These are phyloP conservation scores for Zygosaccharomyces siamensis DNA, from an alignment of 805 yeast species.

Conservation along the genomic window DNA sequence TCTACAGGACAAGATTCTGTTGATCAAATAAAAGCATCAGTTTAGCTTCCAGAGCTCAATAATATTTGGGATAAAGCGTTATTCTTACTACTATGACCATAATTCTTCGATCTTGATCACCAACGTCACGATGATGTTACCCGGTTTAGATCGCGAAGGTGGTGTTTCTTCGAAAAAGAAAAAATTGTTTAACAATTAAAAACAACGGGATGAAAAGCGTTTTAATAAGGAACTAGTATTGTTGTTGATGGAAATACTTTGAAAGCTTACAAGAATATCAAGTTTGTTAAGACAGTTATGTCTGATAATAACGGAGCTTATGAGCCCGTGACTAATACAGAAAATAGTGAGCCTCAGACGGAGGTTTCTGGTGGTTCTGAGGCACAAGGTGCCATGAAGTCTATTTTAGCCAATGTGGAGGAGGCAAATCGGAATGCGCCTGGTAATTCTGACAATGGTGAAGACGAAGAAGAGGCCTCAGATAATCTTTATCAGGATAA, in stretches of 20 bases:
- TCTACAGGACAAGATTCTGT: too few species aligned
- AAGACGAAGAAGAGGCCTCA: constrained; percentile 1
- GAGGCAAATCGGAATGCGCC: background rate
- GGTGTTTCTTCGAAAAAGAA: background rate
- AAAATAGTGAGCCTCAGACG: constrained; percentile 1
- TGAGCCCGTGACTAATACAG: constrained; percentile 5
- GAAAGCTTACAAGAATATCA: background rate
- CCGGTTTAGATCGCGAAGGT: background rate
- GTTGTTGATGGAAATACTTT: background rate
- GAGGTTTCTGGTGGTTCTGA: constrained; percentile 2
- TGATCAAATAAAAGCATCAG: too few species aligned
- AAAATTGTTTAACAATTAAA: background rate
- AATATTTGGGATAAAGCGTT: too few species aligned
- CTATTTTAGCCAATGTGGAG: background rate
- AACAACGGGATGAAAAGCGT: background rate
- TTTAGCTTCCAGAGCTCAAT: too few species aligned
- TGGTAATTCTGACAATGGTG: background rate
- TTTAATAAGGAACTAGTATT: background rate
- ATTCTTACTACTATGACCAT: too few species aligned
- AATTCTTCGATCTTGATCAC: too few species aligned
- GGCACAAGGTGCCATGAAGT: constrained; percentile 3
- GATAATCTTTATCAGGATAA: constrained; percentile 14
- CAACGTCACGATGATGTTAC: background rate
- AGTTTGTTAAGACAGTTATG: background rate
- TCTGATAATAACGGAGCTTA: constrained; percentile 2